These are phyloP conservation scores for Baudoinia panamericana DNA, from an alignment of 495 filamentous ascomycete species.

Conservation along the genomic window DNA sequence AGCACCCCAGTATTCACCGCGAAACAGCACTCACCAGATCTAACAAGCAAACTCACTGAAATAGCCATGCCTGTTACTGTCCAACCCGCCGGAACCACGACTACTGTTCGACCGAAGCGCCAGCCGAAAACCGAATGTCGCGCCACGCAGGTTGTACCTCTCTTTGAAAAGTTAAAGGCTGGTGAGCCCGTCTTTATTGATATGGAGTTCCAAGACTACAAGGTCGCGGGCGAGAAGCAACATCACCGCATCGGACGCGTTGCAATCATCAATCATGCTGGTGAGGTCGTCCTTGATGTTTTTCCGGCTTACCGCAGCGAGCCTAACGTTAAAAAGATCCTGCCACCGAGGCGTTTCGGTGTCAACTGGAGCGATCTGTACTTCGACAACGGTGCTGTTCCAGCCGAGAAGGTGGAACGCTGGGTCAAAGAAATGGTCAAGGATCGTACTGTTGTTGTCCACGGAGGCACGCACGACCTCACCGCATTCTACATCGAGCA, in stretches of 20 bases:
- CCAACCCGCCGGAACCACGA: too few relatives aligned
- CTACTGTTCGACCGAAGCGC: too few relatives aligned
- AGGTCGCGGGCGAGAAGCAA: background rate
- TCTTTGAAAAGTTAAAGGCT: background rate
- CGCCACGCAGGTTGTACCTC: slow-evolving; percentile 1
- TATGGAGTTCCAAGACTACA: slow-evolving; percentile 4
- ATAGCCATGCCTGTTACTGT: too few relatives aligned
- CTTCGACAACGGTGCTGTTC: slow-evolving; percentile 5
- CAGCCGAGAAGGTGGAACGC: background rate
- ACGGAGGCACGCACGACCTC: slow-evolving; percentile 8
- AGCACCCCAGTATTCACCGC: too few relatives aligned
- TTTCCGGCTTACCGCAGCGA: slow-evolving; percentile 2
- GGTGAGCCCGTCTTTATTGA: slow-evolving; percentile 3
- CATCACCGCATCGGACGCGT: background rate
- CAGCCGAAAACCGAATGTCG: background rate
- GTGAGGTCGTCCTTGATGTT: slow-evolving; percentile 6
- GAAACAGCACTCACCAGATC: too few relatives aligned
- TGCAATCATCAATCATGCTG: background rate
- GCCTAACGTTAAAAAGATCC: background rate
- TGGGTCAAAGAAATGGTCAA: slow-evolving; percentile 3
- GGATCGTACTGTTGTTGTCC: slow-evolving; percentile 6
- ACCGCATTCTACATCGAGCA: slow-evolving; percentile 1
- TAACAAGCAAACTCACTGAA: too few relatives aligned
- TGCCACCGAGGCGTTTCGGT: background rate
- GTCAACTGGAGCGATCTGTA: slow-evolving; percentile 1